phyloP scores from a whole-genome alignment of 768 basidiomycete species.

The Boletus tylopilopsis region DNA sequence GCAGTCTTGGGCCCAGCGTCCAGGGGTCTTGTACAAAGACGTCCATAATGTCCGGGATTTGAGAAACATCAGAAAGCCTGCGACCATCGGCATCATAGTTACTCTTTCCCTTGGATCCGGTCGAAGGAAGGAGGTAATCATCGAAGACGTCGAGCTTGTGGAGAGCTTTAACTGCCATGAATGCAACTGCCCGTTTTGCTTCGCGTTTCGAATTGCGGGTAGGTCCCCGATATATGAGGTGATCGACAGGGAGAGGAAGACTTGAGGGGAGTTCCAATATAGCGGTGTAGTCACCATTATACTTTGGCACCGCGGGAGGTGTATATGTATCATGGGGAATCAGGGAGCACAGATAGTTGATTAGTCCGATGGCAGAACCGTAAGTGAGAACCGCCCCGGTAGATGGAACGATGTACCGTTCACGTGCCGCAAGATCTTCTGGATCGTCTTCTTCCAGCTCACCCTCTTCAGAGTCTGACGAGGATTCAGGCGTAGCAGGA shows the following conservation, averaged over 20 bases:
- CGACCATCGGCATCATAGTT: constrained; percentile 54
- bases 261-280: constrained; percentile 64
- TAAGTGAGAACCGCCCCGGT: constrained; percentile 81
- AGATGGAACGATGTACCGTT: constrained; percentile 66
- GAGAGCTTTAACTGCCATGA: constrained; percentile 68
- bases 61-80: constrained; percentile 38
- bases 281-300: constrained; percentile 53
- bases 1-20: constrained; percentile 52
- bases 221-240: constrained; percentile 60
- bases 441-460: constrained; percentile 47
- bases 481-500: constrained; percentile 24
- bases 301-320: constrained; percentile 54
- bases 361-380: constrained; percentile 64
- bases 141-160: constrained; percentile 74
- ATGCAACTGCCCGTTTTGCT: constrained; percentile 81
- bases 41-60: constrained; percentile 52
- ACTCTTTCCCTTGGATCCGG: constrained; percentile 44
- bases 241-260: constrained; percentile 53
- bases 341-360: constrained; percentile 74
- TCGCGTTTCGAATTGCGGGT: constrained; percentile 65
- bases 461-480: constrained; percentile 28
- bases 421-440: constrained; percentile 58
- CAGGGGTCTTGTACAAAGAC: constrained; percentile 66
- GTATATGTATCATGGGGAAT: constrained; percentile 74
- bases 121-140: constrained; percentile 74